Evolutionary conservation across 108 stramenopile genomes (phyloP), one percentile per base, ranked within the genome.

Genomic region (Discostella stelligeroides): DNA sequence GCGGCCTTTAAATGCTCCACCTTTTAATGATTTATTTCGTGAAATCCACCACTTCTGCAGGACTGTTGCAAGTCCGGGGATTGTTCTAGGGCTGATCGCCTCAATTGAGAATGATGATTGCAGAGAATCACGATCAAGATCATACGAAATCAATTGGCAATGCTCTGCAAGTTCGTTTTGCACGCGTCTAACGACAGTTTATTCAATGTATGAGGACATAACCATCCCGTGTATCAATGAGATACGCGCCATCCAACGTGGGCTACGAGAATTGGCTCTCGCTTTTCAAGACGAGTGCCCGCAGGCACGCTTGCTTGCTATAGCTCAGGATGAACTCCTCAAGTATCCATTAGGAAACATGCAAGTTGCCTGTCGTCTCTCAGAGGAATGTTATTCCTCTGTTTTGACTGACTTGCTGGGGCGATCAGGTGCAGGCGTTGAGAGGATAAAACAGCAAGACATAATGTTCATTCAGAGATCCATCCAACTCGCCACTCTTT

Each of bases 121-220:
- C 5, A 30, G 38, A 45, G 43, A 38, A 24, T 47, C 61, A 9
- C 53, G 42, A 13, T 57, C 27, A 53, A 65, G 49, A 30, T 72
- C 54, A 46, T 75, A 85, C 64, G 91, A 91, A 63, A 50, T 79
- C 21, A 91, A 86, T 40, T 97, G 92, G 94, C 86, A 89, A 42
- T 70, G 61, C 37, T 91, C 92, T 12, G 84, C 92, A 38, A 50
- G 70, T 1, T 82, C 91, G 11, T 96, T 95, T 75, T 85, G 84
- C 20, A 60, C 67, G 13, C 83, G 91, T 48, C 60, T 92, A 38
- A 70, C 74, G 0, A 60, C 63, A 18, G 54, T 81, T 28, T 92
- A 84, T 60, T 63, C 65, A 29, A 77, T 79, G 37, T 97, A 93
- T 54, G 86, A 89, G 24, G 97, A 97, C 57, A 86, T 97, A 6